Conservation (phyloP, 73 alveolate species). For the Tetrahymena malaccensis region DNA sequence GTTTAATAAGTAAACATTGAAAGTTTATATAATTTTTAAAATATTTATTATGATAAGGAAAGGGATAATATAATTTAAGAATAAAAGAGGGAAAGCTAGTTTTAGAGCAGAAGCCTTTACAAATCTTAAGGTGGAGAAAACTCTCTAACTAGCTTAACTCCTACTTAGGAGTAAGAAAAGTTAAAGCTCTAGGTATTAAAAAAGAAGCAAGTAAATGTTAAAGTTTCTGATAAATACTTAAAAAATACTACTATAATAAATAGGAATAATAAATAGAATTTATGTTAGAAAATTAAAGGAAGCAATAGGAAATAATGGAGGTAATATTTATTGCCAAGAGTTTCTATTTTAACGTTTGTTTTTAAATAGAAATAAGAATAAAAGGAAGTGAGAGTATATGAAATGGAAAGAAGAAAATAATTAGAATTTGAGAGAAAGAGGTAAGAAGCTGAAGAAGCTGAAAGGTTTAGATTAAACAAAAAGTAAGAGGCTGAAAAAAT, state of each 20-base stretch:
- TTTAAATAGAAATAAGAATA: not conserved
- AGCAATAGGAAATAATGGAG: not conserved
- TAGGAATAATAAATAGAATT: not conserved
- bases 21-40: not conserved
- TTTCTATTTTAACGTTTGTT: not conserved
- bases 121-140: not conserved
- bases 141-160: not conserved
- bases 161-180: not conserved
- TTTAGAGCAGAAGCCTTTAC: not conserved
- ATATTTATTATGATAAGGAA: not conserved
- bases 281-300: not conserved
- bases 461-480: not conserved
- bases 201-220: not conserved
- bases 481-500: not conserved
- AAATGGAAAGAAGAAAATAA: not conserved
- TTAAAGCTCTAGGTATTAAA: not conserved
- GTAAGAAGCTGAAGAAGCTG: not conserved
- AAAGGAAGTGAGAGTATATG: not conserved
- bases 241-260: not conserved
- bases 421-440: not conserved
- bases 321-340: not conserved
- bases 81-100: not conserved
- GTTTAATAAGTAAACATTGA: not conserved
- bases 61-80: not conserved
- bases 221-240: not conserved